A percentile compares a stretch with the other conserved stretches of the same genome.
phyloP scores from a whole-genome alignment of 495 filamentous ascomycete species.

The Talaromyces stipitatus region DNA sequence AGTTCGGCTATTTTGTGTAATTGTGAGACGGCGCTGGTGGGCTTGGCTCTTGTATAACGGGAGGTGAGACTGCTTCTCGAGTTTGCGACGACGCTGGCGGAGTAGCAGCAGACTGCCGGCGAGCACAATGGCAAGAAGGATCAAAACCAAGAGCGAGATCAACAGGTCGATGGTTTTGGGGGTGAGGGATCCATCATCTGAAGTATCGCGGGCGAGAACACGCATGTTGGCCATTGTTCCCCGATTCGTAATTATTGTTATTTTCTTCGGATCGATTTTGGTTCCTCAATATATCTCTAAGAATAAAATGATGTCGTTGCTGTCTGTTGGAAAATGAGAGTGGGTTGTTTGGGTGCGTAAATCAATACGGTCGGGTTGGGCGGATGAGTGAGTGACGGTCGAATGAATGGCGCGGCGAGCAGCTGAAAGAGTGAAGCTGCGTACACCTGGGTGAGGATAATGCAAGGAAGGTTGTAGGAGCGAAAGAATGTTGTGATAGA shows the following conservation, averaged over 20 bases:
- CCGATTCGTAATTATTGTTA: not conserved
- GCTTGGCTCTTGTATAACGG: conserved; percentile 47
- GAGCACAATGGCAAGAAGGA: conserved; percentile 59
- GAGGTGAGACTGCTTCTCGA: conserved; percentile 42
- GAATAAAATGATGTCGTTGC: not conserved
- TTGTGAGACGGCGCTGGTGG: conserved; percentile 60
- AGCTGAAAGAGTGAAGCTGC: conserved; percentile 89
- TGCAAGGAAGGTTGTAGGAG: conserved; percentile 15
- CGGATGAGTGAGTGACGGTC: not conserved
- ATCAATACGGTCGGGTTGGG: not conserved
- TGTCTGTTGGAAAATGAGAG: not conserved
- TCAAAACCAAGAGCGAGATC: conserved; percentile 70
- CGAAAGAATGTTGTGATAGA: conserved; percentile 24
- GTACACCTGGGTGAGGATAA: conserved; percentile 42
- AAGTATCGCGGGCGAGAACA: conserved; percentile 44
- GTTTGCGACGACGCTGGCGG: conserved; percentile 51
- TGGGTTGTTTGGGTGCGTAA: not conserved
- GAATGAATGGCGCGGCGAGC: conserved; percentile 50
- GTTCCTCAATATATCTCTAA: not conserved
- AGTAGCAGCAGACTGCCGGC: conserved; percentile 62
- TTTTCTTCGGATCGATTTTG: not conserved
- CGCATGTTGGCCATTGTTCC: conserved; percentile 36
- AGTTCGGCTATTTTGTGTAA: conserved; percentile 48
- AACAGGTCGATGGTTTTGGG: conserved; percentile 62
- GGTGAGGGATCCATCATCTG: conserved; percentile 36